Base-by-base conservation (phyloP, 1,139 yeast genomes). In the Pichia sp. region DNA sequence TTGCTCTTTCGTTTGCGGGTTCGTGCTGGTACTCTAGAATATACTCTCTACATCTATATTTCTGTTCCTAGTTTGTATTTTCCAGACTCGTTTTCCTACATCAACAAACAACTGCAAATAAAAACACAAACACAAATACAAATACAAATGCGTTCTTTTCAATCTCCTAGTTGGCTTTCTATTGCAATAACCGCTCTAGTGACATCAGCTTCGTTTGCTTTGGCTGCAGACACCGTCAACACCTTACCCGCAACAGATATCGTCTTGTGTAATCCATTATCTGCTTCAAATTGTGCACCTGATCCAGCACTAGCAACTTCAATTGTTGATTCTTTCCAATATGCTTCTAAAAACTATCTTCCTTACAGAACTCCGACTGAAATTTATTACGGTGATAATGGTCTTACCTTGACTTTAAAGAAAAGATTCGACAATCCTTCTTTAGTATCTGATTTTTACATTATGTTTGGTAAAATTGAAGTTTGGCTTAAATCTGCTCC, bases 391-490 rank as follows among this genome's bases (percentile, higher is more conserved):
- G 51, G 61, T 11, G 62, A 62, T n/a, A 69, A 70, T 26, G 96
- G 96, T 9, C 63, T 80, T n/a, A 59, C 68, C 23, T 61, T 88
- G 48, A 70, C 79, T 2, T 63, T 88, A 42, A 65, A 71, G 4
- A 66, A 80, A 52, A 67, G 80, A 50, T 79, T 70, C 41, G 91
- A 85, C 55, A 80, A 83, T 56, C 95, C 95, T 15, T 73, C 89
- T 4, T 61, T 87, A 41, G 71, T 71, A 51, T 84, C 94, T 11
- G 74, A 80, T 49, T 86, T 84, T 57, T 85, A 85, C 61, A 75
- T 87, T 49, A 83, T 87, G 89, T 87, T 80, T 62, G 96, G 96
- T 41, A 77, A 77, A 51, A 76, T 86, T 18, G 93, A 85, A 58
- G 88, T 80, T 9, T 70, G 69, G 2, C 59, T 84, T 46, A 74